Percentiles rank a stretch among this genome's conserved stretches.
These are phyloP conservation scores for Diaporthe helianthi DNA, from an alignment of 2,329 filamentous ascomycete species.

Conservation along the genomic window DNA sequence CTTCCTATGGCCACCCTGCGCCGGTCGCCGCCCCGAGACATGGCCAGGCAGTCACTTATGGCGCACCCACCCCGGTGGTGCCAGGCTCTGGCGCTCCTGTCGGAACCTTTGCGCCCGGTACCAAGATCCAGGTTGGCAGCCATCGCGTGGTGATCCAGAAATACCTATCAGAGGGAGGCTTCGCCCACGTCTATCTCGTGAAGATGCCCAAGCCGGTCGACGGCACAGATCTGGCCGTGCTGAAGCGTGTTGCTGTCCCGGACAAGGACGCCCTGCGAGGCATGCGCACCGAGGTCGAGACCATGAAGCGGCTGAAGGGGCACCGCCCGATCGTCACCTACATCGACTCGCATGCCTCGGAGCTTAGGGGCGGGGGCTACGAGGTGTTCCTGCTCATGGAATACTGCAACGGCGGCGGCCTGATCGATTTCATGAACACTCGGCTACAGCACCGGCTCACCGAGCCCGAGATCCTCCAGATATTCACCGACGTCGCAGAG, in stretches of 20 bases:
- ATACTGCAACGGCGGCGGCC: slow-evolving; percentile 89
- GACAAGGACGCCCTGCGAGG: slow-evolving; percentile 93
- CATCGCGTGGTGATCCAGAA: slow-evolving; percentile 95
- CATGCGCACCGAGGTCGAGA: slow-evolving; percentile 99
- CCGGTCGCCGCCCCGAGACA: slow-evolving; percentile 48
- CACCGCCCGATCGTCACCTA: slow-evolving; percentile 97
- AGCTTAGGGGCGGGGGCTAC: slow-evolving; percentile 90
- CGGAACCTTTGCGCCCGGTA: slow-evolving; percentile 90
- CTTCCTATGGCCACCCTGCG: slow-evolving; percentile 49
- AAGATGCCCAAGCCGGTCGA: slow-evolving; percentile 79
- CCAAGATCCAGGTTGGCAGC: slow-evolving; percentile 93
- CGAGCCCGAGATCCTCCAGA: slow-evolving; percentile 95
- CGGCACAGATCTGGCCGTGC: slow-evolving; percentile 80
- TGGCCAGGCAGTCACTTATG: slow-evolving; percentile 54
- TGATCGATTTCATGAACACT: slow-evolving; percentile 99
- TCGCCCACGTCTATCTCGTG: slow-evolving; percentile 97
- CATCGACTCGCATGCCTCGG: slow-evolving; percentile 96
- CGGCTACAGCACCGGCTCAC: slow-evolving; percentile 94
- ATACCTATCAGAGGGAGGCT: slow-evolving; percentile 97
- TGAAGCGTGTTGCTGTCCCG: slow-evolving; percentile 95
- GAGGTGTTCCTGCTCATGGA: slow-evolving; percentile 99
- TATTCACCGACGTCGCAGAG: slow-evolving; percentile 95
- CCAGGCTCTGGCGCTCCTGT: slow-evolving; percentile 60
- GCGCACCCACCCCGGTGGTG: slow-evolving; percentile 48
- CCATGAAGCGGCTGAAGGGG: slow-evolving; percentile 99